These are phyloP conservation scores for Phialocephala sp. DNA, from an alignment of 2,329 filamentous ascomycete species.

Conservation along the genomic window DNA sequence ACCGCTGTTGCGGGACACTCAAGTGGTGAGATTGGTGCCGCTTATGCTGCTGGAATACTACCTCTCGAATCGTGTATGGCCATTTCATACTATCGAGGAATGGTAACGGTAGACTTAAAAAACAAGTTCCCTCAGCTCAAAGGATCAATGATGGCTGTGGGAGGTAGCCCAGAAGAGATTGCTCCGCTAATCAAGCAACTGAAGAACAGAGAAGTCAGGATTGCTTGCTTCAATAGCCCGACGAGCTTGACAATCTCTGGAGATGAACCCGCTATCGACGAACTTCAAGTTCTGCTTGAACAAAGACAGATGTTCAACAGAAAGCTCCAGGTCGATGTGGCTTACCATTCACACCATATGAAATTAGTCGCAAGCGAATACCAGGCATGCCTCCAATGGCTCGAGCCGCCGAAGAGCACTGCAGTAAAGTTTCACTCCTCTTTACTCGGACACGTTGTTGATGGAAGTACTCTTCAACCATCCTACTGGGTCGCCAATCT, in stretches of 20 bases:
- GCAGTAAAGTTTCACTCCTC: conserved; percentile 25
- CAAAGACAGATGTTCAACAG: conserved; percentile 42
- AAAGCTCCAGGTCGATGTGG: conserved; percentile 45
- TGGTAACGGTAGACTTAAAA: conserved; percentile 19
- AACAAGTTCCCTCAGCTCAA: conserved; percentile 33
- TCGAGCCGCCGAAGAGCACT: conserved; percentile 11
- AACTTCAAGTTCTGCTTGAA: conserved; percentile 27
- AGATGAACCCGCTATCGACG: conserved; percentile 28
- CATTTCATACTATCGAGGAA: conserved; percentile 37
- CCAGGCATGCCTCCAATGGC: conserved; percentile 17
- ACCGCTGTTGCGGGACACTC: conserved; percentile 41
- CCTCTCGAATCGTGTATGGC: conserved; percentile 25
- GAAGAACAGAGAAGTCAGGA: conserved; percentile 31
- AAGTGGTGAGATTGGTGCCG: conserved; percentile 47
- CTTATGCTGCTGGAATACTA: conserved; percentile 41
- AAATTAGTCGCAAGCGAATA: conserved; percentile 38
- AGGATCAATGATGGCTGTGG: conserved; percentile 62
- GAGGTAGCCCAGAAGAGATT: conserved; percentile 30
- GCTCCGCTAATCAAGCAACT: conserved; percentile 21
- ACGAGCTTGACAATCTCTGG: conserved; percentile 38
- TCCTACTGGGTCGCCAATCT: conserved; percentile 55
- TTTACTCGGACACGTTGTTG: conserved; percentile 29
- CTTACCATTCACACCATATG: conserved; percentile 50
- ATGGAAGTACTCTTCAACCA: conserved; percentile 35
- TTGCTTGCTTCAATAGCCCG: conserved; percentile 44